phyloP scores from a whole-genome alignment of 208 protist genomes.

The Leishmania turanica region DNA sequence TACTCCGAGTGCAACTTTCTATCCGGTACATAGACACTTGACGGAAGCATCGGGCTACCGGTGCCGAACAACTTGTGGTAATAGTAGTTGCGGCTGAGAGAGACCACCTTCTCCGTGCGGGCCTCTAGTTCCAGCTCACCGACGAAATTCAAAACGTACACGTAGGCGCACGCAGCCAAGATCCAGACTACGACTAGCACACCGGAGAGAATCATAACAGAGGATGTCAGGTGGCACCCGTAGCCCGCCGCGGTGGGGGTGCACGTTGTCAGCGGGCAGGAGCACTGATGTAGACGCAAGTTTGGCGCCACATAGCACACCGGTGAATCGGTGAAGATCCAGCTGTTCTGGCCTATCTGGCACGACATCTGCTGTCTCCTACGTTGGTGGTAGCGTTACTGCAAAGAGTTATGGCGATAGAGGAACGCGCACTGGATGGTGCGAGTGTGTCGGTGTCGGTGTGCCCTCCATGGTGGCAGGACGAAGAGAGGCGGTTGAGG shows the following conservation, averaged over 20 bases:
- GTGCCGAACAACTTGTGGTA: slow-evolving; percentile 79
- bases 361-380: slow-evolving; percentile 33
- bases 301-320: slow-evolving; percentile 70
- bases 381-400: neutral
- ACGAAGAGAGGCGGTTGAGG: neutral
- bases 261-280: slow-evolving; percentile 81
- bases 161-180: slow-evolving; percentile 58
- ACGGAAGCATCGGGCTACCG: slow-evolving; percentile 12
- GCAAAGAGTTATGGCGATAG: neutral
- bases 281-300: slow-evolving; percentile 64
- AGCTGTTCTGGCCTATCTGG: slow-evolving; percentile 42
- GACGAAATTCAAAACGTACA: slow-evolving; percentile 65
- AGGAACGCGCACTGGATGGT: neutral
- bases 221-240: slow-evolving; percentile 58
- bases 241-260: slow-evolving; percentile 36
- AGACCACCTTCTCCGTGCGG: slow-evolving; percentile 25
- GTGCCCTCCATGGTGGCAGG: neutral
- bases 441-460: neutral
- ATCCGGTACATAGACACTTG: slow-evolving; percentile 16
- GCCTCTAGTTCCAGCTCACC: slow-evolving; percentile 44
- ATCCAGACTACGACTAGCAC: slow-evolving; percentile 73
- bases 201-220: slow-evolving; percentile 56
- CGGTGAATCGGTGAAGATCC: slow-evolving; percentile 79
- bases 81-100: slow-evolving; percentile 63
- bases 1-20: slow-evolving; percentile 5